These are phyloP conservation scores for Brassica nigra DNA, from an alignment of 345 rosid genomes.

Conservation along the genomic window DNA sequence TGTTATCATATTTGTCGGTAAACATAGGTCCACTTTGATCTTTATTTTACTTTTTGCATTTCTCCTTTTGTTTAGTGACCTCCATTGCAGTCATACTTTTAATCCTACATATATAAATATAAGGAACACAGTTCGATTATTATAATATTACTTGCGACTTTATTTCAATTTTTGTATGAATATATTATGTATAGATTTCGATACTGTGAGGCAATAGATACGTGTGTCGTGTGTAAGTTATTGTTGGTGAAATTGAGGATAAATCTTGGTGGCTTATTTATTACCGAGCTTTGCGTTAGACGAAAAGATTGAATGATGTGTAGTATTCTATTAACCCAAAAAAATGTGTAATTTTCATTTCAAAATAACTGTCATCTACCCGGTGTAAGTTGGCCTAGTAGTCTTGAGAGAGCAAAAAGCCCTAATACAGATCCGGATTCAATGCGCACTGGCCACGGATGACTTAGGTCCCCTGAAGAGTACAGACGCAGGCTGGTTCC, in stretches of 20 bases:
- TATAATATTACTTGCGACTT: slow-evolving; percentile 11
- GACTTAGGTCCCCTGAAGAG: too few relatives aligned
- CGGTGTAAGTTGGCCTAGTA: too few relatives aligned
- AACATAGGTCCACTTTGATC: slow-evolving; percentile 37
- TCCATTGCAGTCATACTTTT: neutral
- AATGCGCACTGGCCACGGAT: too few relatives aligned
- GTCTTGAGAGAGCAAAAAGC: too few relatives aligned
- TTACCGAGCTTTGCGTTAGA: slow-evolving; percentile 13
- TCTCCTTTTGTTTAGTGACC: slow-evolving; percentile 20
- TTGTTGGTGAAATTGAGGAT: slow-evolving; percentile 29
- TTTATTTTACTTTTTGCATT: slow-evolving; percentile 12
- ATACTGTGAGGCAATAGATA: neutral
- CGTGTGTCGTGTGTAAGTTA: slow-evolving; percentile 4
- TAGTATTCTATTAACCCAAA: too few relatives aligned
- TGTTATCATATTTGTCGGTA: slow-evolving; percentile 40
- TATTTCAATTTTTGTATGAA: neutral
- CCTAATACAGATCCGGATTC: too few relatives aligned
- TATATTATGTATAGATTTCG: neutral
- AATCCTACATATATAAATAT: neutral
- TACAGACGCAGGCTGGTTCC: too few relatives aligned
- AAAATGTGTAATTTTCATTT: too few relatives aligned
- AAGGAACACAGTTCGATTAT: neutral
- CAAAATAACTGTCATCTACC: too few relatives aligned
- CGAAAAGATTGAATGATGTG: neutral
- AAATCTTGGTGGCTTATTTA: slow-evolving; percentile 30